Conservation (phyloP, 202 grass and related monocot species). For the Elaeis oleifera region DNA sequence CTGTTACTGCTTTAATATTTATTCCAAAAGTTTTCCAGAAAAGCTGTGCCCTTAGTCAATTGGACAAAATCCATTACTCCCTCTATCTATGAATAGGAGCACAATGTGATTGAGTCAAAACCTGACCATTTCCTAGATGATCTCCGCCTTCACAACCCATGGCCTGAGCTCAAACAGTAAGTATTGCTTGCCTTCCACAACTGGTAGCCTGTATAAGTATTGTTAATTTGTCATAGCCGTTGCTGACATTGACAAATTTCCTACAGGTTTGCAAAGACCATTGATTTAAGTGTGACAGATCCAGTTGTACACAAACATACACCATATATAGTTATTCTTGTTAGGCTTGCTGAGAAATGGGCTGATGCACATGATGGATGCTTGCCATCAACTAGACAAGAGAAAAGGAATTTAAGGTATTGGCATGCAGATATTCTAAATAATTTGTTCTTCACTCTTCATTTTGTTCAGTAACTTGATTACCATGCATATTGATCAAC, state of each 20-base stretch:
- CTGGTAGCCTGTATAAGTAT: neutral
- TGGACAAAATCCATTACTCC: neutral
- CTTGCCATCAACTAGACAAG: slow-evolving; percentile 81
- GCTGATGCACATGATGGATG: slow-evolving; percentile 54
- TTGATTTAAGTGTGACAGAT: slow-evolving; percentile 73
- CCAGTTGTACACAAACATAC: slow-evolving; percentile 95
- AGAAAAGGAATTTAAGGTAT: slow-evolving; percentile 96
- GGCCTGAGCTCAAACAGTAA: slow-evolving; percentile 92
- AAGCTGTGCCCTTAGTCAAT: no score
- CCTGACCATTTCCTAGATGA: slow-evolving; percentile 97
- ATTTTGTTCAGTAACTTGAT: no score
- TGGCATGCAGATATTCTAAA: neutral
- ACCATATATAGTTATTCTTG: slow-evolving; percentile 83
- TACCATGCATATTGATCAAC: neutral
- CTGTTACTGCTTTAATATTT: neutral
- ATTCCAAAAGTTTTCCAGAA: no score
- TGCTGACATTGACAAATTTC: slow-evolving; percentile 11
- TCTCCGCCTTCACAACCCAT: slow-evolving; percentile 80
- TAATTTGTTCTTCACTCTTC: no score
- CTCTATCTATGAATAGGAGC: slow-evolving; percentile 51
- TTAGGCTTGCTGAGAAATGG: slow-evolving; percentile 88
- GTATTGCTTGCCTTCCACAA: slow-evolving; percentile 13
- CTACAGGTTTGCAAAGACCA: slow-evolving; percentile 64
- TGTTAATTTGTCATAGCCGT: neutral
- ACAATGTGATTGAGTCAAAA: slow-evolving; percentile 80